Evolutionary conservation across 192 early-diverging fungal species (phyloP).

Genomic region (Gorgonomyces haynaldii): DNA sequence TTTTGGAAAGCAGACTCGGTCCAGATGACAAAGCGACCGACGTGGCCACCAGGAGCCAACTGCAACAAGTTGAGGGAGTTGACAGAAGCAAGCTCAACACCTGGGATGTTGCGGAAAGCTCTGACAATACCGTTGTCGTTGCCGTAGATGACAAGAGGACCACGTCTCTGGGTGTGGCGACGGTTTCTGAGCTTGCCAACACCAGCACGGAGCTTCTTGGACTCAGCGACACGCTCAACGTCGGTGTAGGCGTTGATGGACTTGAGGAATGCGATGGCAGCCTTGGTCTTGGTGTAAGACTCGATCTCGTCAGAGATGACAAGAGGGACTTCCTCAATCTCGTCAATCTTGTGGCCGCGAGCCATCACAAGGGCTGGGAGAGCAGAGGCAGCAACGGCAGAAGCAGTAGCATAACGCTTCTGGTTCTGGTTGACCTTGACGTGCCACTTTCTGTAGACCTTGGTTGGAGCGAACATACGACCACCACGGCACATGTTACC

Average conservation of each 20-base stretch:
- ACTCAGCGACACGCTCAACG: conserved; percentile 87
- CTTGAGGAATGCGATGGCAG: conserved; percentile 82
- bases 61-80: conserved; percentile 91
- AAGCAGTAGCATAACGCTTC: conserved; percentile 93
- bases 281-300: conserved; percentile 82
- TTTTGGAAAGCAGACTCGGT: conserved; percentile 83
- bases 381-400: conserved; percentile 91
- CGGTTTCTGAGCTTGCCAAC: conserved; percentile 94
- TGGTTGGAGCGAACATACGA: conserved; percentile 99
- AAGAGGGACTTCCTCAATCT: conserved; percentile 89
- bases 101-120: conserved; percentile 98
- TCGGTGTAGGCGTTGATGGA: conserved; percentile 86
- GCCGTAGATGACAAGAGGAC: conserved; percentile 91
- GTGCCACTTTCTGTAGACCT: conserved; percentile 99
- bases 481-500: conserved; percentile 99
- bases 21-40: conserved; percentile 99
- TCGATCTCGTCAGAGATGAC: conserved; percentile 73
- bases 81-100: conserved; percentile 87
- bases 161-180: conserved; percentile 89
- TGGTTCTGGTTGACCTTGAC: conserved; percentile 97
- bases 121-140: conserved; percentile 86
- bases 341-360: conserved; percentile 90
- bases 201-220: conserved; percentile 94
- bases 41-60: conserved; percentile 95
- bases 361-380: conserved; percentile 83